Evolutionary conservation across 306 rosid species (phyloP), one percentile per base, ranked within the genome.

Genomic region (Ormosia emarginata): DNA sequence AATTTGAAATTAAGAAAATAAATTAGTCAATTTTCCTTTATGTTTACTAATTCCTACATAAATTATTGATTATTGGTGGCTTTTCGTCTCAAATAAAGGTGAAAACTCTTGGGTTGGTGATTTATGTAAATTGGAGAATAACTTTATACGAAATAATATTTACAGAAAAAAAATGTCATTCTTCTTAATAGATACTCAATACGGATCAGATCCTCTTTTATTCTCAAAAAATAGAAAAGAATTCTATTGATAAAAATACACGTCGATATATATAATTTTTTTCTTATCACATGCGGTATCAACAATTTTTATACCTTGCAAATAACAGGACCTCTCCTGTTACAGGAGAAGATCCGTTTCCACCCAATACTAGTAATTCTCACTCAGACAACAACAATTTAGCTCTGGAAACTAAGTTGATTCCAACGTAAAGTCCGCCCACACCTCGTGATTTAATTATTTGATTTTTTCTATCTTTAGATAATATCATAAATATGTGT

Each of bases 1-100:
- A 74, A 8, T 47, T 47, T 77, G 52, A 15, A 46, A 30, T 13
- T 50, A 77, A 50, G 29, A 49, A 24, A 52, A 39, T 33, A 43
- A 43, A 46, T 15, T 32, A 50, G 74, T 13, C 59, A 67, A 67
- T 49, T 41, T 7, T 13, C 8, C 0, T 43, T 62, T 32, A 49
- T 36, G 40, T 34, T 56, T 74, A 43, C 29, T n/a, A n/a, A n/a
- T n/a, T n/a, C n/a, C n/a, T 59, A 32, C 39, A 56, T 79, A 43
- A 79, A 40, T 57, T 41, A 70, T 47, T 33, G 11, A 30, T 33
- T 3, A 32, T 24, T 47, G 74, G 55, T 64, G 79, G n/a, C 79
- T 57, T 7, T 72, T 73, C 67, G 36, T 61, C 65, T 71, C 64
- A 18, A 80, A 59, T 46, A 80, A 70, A 58, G 83, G 44, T 62